Conservation (phyloP, 1,139 yeast genomes). For the Scheffersomyces quercinus region DNA sequence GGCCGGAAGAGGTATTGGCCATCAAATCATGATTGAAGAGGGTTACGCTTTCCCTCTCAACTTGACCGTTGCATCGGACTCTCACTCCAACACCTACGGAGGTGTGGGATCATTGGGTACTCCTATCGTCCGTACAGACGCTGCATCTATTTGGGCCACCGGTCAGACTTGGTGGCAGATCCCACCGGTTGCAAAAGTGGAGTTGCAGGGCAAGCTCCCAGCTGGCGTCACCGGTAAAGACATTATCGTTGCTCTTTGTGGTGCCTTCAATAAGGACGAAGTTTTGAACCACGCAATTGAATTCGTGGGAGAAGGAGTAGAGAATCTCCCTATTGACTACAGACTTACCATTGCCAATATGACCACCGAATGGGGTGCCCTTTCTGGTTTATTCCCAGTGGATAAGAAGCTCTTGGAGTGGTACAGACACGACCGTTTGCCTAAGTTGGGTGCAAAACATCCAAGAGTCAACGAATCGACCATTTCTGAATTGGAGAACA, state of each 20-base stretch:
- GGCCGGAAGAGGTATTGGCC: slow-evolving; percentile 99
- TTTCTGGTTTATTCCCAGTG: slow-evolving; percentile 94
- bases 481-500: slow-evolving; percentile 48
- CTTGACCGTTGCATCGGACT: slow-evolving; percentile 93
- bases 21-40: slow-evolving; percentile 97
- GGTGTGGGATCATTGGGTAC: slow-evolving; percentile 96
- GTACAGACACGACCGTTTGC: slow-evolving; percentile 64
- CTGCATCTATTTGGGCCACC: slow-evolving; percentile 99
- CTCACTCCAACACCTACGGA: slow-evolving; percentile 97
- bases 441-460: slow-evolving; percentile 74
- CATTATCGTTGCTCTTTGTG: slow-evolving; percentile 94
- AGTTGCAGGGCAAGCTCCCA: slow-evolving; percentile 77
- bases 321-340: slow-evolving; percentile 77
- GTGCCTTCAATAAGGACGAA: slow-evolving; percentile 91
- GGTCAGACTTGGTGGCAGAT: slow-evolving; percentile 99
- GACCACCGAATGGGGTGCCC: slow-evolving; percentile 99
- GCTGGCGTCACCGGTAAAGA: slow-evolving; percentile 94
- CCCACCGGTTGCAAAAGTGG: slow-evolving; percentile 97
- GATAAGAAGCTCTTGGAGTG: slow-evolving; percentile 75
- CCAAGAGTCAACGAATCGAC: slow-evolving; percentile 75
- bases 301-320: slow-evolving; percentile 85
- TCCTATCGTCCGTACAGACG: slow-evolving; percentile 97
- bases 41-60: slow-evolving; percentile 97
- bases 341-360: slow-evolving; percentile 95
- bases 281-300: slow-evolving; percentile 97